Percentiles rank a stretch among this genome's conserved stretches.
Conservation (phyloP, 106 monocot genomes). For the Acorus gramineus region DNA sequence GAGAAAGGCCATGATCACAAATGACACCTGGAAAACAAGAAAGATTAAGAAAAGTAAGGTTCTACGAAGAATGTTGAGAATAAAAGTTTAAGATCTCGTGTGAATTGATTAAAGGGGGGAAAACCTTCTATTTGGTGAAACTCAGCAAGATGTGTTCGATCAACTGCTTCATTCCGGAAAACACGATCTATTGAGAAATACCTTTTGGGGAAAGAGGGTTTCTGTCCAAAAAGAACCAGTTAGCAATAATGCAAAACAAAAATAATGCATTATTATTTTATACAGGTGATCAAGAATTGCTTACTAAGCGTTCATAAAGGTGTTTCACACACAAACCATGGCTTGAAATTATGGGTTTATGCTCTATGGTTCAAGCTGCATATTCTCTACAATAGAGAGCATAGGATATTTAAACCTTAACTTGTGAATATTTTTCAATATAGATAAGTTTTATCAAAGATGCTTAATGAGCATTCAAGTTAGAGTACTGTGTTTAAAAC, state of each 20-base stretch:
- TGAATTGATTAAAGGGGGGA: not conserved
- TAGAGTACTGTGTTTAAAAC: no score
- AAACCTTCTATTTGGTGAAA: slow-evolving; percentile 97
- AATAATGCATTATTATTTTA: not conserved
- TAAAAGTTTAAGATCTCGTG: not conserved
- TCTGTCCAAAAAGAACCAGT: slow-evolving; percentile 19
- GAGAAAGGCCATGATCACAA: slow-evolving; percentile 84
- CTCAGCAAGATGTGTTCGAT: slow-evolving; percentile 95
- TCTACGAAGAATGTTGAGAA: not conserved
- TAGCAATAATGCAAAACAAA: not conserved
- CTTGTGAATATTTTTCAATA: no score
- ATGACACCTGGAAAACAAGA: slow-evolving; percentile 46
- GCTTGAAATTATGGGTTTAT: no score
- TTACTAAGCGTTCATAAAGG: no score
- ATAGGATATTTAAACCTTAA: no score
- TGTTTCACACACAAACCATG: no score
- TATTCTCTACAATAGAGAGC: no score
- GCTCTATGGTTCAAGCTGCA: no score
- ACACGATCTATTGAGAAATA: slow-evolving; percentile 97
- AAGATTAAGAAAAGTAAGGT: not conserved
- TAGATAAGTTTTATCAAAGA: no score
- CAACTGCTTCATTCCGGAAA: slow-evolving; percentile 96
- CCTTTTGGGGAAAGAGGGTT: slow-evolving; percentile 68
- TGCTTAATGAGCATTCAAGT: no score
- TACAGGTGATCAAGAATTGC: not conserved